Conservation (phyloP, 129 eudicot species). For the Flaveria ramosissima region DNA sequence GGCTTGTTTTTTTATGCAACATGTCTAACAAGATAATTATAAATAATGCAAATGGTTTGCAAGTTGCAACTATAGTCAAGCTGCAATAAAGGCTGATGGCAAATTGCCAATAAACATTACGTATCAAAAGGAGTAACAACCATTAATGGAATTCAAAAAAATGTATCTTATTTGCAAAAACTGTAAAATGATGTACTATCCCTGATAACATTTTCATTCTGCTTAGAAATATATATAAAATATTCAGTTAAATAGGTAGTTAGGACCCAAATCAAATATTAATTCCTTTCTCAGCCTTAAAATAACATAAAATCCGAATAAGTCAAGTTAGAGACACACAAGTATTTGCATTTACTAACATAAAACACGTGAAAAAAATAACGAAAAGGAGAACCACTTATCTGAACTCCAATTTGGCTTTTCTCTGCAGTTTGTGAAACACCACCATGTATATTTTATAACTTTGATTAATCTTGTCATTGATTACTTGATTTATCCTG, state of each 20-base stretch:
- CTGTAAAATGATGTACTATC: slow-evolving; percentile 7
- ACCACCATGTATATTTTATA: background rate
- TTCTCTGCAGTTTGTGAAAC: slow-evolving; percentile 14
- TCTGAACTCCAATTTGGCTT: background rate
- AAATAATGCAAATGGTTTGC: slow-evolving; percentile 24
- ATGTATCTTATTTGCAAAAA: background rate
- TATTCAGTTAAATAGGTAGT: background rate
- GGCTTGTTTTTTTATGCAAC: slow-evolving; percentile 28
- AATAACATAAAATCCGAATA: background rate
- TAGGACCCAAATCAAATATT: background rate
- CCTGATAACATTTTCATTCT: background rate
- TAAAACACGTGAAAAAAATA: slow-evolving; percentile 13
- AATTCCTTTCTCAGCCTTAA: background rate
- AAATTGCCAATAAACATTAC: background rate
- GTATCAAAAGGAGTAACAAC: background rate
- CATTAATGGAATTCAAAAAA: background rate
- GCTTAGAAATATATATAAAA: background rate
- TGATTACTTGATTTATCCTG: slow-evolving; percentile 19
- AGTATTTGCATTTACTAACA: background rate
- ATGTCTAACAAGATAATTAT: slow-evolving; percentile 19
- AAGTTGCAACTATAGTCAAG: slow-evolving; percentile 17
- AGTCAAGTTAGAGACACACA: background rate
- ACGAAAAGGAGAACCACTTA: slow-evolving; percentile 14
- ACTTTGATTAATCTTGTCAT: background rate
- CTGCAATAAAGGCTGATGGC: slow-evolving; percentile 20